phyloP scores from a whole-genome alignment of 768 basidiomycete species.

The Boletus vermiculosoides region DNA sequence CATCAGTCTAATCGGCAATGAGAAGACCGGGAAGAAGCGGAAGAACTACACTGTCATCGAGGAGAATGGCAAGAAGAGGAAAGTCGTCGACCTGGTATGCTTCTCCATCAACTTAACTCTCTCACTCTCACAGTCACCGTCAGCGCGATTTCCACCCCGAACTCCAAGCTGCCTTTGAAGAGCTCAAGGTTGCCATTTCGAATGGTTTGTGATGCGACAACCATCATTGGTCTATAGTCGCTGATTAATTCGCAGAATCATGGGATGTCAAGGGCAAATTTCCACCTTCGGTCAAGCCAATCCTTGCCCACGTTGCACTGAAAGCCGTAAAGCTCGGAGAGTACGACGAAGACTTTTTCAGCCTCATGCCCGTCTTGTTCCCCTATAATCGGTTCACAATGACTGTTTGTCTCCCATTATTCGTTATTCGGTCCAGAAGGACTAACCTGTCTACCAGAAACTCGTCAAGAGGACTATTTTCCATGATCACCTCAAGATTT shows the following conservation, averaged over 20 bases:
- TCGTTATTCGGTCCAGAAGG: neutral
- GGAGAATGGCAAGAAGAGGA: slow-evolving; percentile 69
- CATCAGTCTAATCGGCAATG: slow-evolving; percentile 43
- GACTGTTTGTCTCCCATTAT: slow-evolving; percentile 50
- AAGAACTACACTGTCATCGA: slow-evolving; percentile 52
- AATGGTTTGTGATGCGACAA: slow-evolving; percentile 41
- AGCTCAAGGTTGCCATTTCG: slow-evolving; percentile 57
- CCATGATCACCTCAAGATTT: slow-evolving; percentile 62
- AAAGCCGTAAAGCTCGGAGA: slow-evolving; percentile 81
- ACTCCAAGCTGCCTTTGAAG: slow-evolving; percentile 58
- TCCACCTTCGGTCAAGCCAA: slow-evolving; percentile 73
- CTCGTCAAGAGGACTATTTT: slow-evolving; percentile 90
- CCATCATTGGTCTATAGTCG: neutral
- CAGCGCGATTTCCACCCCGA: slow-evolving; percentile 71
- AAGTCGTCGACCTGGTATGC: slow-evolving; percentile 62
- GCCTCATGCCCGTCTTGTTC: slow-evolving; percentile 80
- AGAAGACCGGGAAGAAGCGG: slow-evolving; percentile 47
- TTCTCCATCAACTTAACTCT: neutral
- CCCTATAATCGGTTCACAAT: slow-evolving; percentile 97
- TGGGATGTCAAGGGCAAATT: slow-evolving; percentile 89
- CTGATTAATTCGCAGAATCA: slow-evolving; percentile 46
- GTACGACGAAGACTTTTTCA: slow-evolving; percentile 92
- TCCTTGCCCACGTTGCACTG: slow-evolving; percentile 67
- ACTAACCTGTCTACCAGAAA: slow-evolving; percentile 54
- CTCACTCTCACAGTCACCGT: neutral